Percentiles rank a stretch among this genome's conserved stretches.
Conservation (phyloP, 176 grass and related monocot genomes). For the Rhynchospora breviuscula region DNA sequence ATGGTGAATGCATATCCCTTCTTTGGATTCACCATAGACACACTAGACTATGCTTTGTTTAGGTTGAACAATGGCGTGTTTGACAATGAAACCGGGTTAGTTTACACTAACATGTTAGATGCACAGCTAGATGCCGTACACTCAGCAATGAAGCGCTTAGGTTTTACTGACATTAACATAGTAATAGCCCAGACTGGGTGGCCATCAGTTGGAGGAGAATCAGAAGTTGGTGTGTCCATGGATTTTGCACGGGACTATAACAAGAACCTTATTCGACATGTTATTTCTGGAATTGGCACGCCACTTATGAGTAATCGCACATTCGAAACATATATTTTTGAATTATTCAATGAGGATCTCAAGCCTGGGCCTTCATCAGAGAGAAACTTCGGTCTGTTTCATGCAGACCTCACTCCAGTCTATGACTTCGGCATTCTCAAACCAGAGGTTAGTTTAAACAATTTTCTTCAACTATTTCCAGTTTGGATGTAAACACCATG, state of each 20-base stretch:
- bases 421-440: constrained; percentile 72
- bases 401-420: constrained; percentile 51
- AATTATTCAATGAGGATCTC: constrained; percentile 75
- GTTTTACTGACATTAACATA: constrained; percentile 53
- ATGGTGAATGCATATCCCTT: constrained; percentile 92
- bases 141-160: constrained; percentile 46
- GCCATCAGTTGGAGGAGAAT: constrained; percentile 56
- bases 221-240: constrained; percentile 39
- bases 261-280: constrained; percentile 65
- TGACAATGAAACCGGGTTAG: constrained; percentile 41
- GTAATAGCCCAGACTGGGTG: constrained; percentile 70
- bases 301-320: constrained; percentile 74
- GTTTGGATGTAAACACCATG: background rate
- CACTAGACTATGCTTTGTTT: constrained; percentile 68
- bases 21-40: constrained; percentile 44
- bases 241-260: constrained; percentile 60
- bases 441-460: constrained; percentile 21
- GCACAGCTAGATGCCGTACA: constrained; percentile 77
- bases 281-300: constrained; percentile 59
- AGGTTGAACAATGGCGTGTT: constrained; percentile 36
- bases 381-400: constrained; percentile 71
- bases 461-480: background rate
- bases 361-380: constrained; percentile 58
- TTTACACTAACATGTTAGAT: constrained; percentile 79
- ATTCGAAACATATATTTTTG: constrained; percentile 73